phyloP scores from a whole-genome alignment of 2,329 filamentous ascomycete genomes.

The Hysterium pulicare region DNA sequence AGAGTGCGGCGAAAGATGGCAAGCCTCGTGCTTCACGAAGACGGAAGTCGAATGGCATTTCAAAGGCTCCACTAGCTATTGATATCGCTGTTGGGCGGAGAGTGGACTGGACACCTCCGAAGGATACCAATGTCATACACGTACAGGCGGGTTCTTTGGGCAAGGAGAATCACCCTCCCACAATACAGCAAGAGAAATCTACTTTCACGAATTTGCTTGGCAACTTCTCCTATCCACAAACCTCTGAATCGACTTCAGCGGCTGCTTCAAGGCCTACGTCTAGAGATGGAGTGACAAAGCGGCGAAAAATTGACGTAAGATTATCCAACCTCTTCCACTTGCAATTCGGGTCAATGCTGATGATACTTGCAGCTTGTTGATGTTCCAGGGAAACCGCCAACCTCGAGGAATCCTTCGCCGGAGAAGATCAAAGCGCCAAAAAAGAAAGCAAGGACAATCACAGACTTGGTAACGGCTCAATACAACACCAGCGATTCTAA shows the following conservation, averaged over 20 bases:
- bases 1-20: background rate
- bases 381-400: slow-evolving; percentile 20
- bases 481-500: slow-evolving; percentile 18
- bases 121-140: slow-evolving; percentile 19
- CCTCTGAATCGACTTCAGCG: background rate
- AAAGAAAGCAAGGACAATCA: slow-evolving; percentile 39
- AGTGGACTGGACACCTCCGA: slow-evolving; percentile 36
- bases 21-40: background rate
- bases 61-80: slow-evolving; percentile 18
- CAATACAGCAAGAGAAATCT: slow-evolving; percentile 5
- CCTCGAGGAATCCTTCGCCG: slow-evolving; percentile 21
- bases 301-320: slow-evolving; percentile 27
- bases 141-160: slow-evolving; percentile 16
- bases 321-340: too few relatives aligned
- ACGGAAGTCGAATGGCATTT: slow-evolving; percentile 6
- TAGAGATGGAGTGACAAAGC: slow-evolving; percentile 18
- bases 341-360: background rate
- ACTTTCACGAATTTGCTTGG: slow-evolving; percentile 26
- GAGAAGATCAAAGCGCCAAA: slow-evolving; percentile 34
- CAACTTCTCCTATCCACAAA: slow-evolving; percentile 23
- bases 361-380: slow-evolving; percentile 19
- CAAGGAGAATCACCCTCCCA: slow-evolving; percentile 22
- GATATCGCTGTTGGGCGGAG: slow-evolving; percentile 29
- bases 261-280: slow-evolving; percentile 1
- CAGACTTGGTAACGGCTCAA: slow-evolving; percentile 35